Base-by-base conservation (phyloP, 2,329 filamentous ascomycete genomes). In the Ophiostoma novo-ulmi region DNA sequence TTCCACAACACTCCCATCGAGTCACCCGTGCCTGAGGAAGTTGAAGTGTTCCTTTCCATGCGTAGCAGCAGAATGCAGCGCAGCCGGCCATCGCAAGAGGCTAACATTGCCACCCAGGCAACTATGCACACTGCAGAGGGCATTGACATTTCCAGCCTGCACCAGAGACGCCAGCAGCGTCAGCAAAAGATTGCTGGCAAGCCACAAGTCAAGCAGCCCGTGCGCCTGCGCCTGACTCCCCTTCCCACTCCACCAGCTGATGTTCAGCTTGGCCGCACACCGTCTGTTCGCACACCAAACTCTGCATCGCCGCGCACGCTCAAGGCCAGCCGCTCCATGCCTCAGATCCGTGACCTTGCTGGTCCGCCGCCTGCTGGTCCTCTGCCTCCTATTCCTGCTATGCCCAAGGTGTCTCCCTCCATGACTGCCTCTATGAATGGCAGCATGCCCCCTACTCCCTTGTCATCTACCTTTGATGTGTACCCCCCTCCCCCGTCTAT, bases 241-340 rank as follows among this genome's bases (percentile, higher is more conserved):
- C 17, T 73, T 13, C 70, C 73, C 20, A 48, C 69, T 1, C 48
- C 71, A 8, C 70, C 73, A 10, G 61, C 69, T 1, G 44, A 68
- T 22, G 22, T 35, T 36, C 48, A 65, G 38, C 63, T 35, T 26
- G 65, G 38, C 13, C 38, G 22, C 38, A 22, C 65, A 41, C 36
- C 65, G n/a, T 41, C 31, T 36, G 17, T 13, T 5, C 36, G 11
- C 55, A 63, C 22, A 4, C 36, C n/a, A 52, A 55, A 38, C 11
- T 67, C 65, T 36, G 11, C 55, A 5, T 68, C 69, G 7, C 68
- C 63, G n/a, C 55, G 38, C 13, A 67, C 64, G 1, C 71, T 74
- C 14, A 73, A 70, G 6, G 26, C 72, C 11, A 72, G 69, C 52
- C 73, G 73, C 13, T 74, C 73, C 2, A 58, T 74, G 44, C 73